Base-by-base conservation (phyloP, 73 alveolate species). In the Uronychia binucleata region DNA sequence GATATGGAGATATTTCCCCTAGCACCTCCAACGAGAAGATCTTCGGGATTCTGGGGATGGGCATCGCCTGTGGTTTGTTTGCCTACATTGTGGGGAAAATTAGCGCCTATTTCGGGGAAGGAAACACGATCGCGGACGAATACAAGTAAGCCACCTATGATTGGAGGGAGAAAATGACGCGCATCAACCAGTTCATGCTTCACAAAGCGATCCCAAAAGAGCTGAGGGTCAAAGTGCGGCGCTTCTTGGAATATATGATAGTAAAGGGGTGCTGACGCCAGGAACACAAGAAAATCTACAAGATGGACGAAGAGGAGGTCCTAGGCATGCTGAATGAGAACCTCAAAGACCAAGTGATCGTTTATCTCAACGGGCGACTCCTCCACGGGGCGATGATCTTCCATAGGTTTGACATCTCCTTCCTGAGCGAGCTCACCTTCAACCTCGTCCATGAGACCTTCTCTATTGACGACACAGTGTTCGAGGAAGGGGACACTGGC, bases 1-100 rank as follows among this genome's bases (percentile, higher is more conserved):
- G 99, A 0, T 96, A 96, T 92, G 99, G 99, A 35, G 99, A 96
- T 85, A 94, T 96, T 25, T 78, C 29, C 34, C 99, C 99, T 26
- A 89, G 81, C 11, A 92, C 97, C n/a, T 67, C 79, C 0, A 82
- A 82, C 25, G 99, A 96, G 85, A 92, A 84, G 77, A 59, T 93
- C 11, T 96, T 80, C 80, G 96, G 91, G 26, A 95, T 93, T 78
- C 79, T 89, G n/a, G 79, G 92, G 5, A 92, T 94, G 93, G 58
- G 93, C 75, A 58, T 92, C 0, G 96, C 99, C 14, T 92, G 99
- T 85, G 93, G 94, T 25, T 74, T 91, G 31, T 94, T 95, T 58
- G 98, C 98, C 33, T 95, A 94, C 59, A 85, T 91, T 30, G 96
- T 95, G 0, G 97, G 97, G 27, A 81, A 93, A 31, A 96, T 96